Base-by-base conservation (phyloP, 768 basidiomycete genomes). In the Porpolomopsis calyptriformis region DNA sequence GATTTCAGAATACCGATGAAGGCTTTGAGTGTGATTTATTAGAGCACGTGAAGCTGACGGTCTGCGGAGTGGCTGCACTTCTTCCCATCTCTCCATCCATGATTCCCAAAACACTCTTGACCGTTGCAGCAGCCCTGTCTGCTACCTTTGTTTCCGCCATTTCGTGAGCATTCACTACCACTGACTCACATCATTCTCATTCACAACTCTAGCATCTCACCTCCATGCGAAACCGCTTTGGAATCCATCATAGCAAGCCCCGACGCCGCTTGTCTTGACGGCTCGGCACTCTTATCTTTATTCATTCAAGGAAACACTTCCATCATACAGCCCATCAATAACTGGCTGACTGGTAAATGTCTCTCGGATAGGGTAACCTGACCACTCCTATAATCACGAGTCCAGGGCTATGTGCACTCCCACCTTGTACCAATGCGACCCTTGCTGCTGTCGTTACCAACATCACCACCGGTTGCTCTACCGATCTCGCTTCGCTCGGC, bases 391-490 rank as follows among this genome's bases (percentile, higher is more conserved):
- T n/a, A n/a, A n/a, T n/a, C n/a, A n/a, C n/a, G n/a, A n/a, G n/a
- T 31, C 6, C 11, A 43, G 45, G 20, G 4, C 29, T 82, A 43
- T 85, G 83, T 57, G 52, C 68, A 14, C 62, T 64, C 38, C 62
- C 58, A 4, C 49, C 74, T 7, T 85, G 84, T 58, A 73, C 66
- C 53, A 82, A 86, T 49, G 62, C 61, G 16, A 78, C 81, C 0
- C 66, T 88, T 8, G 60, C 78, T 16, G 55, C 64, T 1, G 65
- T 85, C 37, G 72, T 78, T 6, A 55, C 64, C 24, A 78, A 76
- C 53, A 43, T 82, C 39, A 76, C 77, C 0, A 53, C 57, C 4
- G 72, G 73, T 22, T 77, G 75, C 52, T 49, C 62, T 11, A 43
- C 64, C 1, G 73, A 75, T 22, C 55, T 76, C 4, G 47, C 55